phyloP scores from a whole-genome alignment of 495 filamentous ascomycete genomes.

The Pseudomonodictys pantanalensis region DNA sequence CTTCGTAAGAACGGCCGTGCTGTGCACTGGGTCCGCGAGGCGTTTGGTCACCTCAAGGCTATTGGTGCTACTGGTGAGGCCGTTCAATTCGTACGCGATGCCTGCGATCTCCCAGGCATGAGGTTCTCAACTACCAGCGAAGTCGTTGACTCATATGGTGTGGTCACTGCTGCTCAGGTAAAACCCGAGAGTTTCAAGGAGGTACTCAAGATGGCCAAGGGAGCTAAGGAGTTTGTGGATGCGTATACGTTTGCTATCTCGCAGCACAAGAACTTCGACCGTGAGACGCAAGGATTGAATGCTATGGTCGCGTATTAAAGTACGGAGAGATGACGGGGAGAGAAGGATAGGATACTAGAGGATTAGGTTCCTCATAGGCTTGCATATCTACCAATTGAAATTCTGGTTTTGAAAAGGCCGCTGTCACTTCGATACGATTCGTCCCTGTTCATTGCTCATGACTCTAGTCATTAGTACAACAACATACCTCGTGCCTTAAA shows the following conservation, averaged over 20 bases:
- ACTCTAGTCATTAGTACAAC: too few species aligned
- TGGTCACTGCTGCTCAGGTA: slow-evolving; percentile 58
- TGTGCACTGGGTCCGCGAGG: slow-evolving; percentile 79
- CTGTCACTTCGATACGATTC: too few species aligned
- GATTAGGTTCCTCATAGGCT: too few species aligned
- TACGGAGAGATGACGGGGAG: too few species aligned
- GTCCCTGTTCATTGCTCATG: too few species aligned
- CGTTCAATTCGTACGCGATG: slow-evolving; percentile 60
- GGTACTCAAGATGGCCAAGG: slow-evolving; percentile 57
- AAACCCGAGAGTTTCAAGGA: slow-evolving; percentile 56
- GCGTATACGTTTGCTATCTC: slow-evolving; percentile 65
- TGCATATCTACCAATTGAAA: too few species aligned
- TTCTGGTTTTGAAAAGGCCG: too few species aligned
- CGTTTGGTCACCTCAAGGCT: slow-evolving; percentile 76
- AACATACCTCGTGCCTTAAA: slow-evolving; percentile 6
- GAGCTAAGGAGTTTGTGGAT: slow-evolving; percentile 61
- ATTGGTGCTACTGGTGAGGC: slow-evolving; percentile 73
- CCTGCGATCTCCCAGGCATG: slow-evolving; percentile 56
- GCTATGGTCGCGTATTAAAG: slow-evolving; percentile 40
- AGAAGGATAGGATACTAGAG: too few species aligned
- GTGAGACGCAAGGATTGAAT: slow-evolving; percentile 67
- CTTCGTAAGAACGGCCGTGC: slow-evolving; percentile 72
- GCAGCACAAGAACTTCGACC: slow-evolving; percentile 65
- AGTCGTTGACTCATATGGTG: slow-evolving; percentile 65
- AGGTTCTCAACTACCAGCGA: slow-evolving; percentile 48